A percentile compares a stretch with the other conserved stretches of the same genome.
phyloP scores from a whole-genome alignment of 495 filamentous ascomycete genomes.

The Physcia stellaris region DNA sequence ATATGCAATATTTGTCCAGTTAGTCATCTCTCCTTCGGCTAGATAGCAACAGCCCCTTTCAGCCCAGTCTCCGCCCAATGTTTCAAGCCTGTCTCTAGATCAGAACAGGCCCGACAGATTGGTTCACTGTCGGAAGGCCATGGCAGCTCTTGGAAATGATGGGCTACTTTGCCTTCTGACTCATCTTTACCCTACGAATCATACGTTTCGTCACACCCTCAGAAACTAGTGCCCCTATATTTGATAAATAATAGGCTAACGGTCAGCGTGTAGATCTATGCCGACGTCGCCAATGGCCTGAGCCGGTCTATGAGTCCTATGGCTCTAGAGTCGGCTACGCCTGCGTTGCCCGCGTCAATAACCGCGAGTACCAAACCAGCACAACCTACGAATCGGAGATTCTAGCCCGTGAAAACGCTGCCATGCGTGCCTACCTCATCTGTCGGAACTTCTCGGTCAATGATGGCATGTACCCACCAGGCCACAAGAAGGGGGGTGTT shows the following conservation, averaged over 20 bases:
- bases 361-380: constrained; percentile 90
- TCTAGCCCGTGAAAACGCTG: constrained; percentile 85
- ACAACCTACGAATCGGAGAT: constrained; percentile 64
- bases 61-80: too few relatives aligned
- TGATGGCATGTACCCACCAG: constrained; percentile 73
- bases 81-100: too few relatives aligned
- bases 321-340: constrained; percentile 53
- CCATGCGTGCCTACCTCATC: constrained; percentile 93
- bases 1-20: constrained; percentile 58
- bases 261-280: constrained; percentile 60
- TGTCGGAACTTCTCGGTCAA: constrained; percentile 98
- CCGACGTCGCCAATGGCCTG: constrained; percentile 87
- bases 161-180: too few relatives aligned
- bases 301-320: constrained; percentile 81
- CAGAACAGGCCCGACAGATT: too few relatives aligned
- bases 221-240: background rate
- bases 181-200: background rate
- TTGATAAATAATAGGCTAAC: constrained; percentile 5
- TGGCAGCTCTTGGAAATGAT: too few relatives aligned
- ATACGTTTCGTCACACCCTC: background rate
- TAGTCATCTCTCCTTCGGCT: too few relatives aligned
- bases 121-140: too few relatives aligned
- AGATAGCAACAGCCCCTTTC: too few relatives aligned
- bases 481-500: constrained; percentile 53
- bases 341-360: constrained; percentile 91